Evolutionary conservation across 2,329 filamentous ascomycete species (phyloP).

Genomic region (Tolypocladium pustulatum): DNA sequence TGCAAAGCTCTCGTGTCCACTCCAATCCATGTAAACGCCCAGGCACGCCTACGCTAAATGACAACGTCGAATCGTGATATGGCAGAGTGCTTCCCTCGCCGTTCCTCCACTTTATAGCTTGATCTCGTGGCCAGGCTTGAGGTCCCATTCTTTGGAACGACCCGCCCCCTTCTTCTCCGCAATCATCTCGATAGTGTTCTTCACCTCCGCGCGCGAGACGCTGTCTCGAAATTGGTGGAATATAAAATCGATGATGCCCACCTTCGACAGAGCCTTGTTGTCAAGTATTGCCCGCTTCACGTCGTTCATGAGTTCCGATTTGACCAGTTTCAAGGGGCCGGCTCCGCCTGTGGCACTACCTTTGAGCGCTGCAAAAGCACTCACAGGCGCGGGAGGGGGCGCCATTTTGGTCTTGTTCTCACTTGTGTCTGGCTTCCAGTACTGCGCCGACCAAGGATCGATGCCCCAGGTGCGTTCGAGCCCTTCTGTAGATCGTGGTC

Average conservation of each 20-base stretch:
- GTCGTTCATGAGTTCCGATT: slow-evolving; percentile 27
- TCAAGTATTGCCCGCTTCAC: slow-evolving; percentile 30
- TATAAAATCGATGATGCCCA: slow-evolving; percentile 29
- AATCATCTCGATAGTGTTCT: slow-evolving; percentile 29
- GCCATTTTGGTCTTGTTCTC: slow-evolving; percentile 17
- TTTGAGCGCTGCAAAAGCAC: slow-evolving; percentile 26
- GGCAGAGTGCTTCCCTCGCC: background rate
- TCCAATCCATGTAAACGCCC: background rate
- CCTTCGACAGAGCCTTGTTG: slow-evolving; percentile 28
- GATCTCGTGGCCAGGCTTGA: slow-evolving; percentile 28
- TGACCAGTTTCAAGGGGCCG: slow-evolving; percentile 20
- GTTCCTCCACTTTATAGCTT: slow-evolving; percentile 8
- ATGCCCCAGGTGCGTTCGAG: slow-evolving; percentile 47
- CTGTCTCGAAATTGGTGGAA: slow-evolving; percentile 26
- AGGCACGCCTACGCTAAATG: background rate
- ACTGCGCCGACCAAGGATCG: slow-evolving; percentile 73
- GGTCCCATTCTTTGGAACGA: slow-evolving; percentile 25
- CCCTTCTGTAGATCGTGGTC: slow-evolving; percentile 22
- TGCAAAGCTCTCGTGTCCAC: background rate
- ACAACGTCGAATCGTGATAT: background rate
- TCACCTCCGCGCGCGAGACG: slow-evolving; percentile 28
- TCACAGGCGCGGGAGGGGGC: slow-evolving; percentile 20
- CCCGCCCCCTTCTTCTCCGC: slow-evolving; percentile 28
- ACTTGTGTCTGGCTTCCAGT: slow-evolving; percentile 51
- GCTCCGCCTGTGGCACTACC: slow-evolving; percentile 6